A percentile compares a stretch with the other conserved stretches of the same genome.
phyloP scores from a whole-genome alignment of 495 filamentous ascomycete species.

The Daldinia childiae region DNA sequence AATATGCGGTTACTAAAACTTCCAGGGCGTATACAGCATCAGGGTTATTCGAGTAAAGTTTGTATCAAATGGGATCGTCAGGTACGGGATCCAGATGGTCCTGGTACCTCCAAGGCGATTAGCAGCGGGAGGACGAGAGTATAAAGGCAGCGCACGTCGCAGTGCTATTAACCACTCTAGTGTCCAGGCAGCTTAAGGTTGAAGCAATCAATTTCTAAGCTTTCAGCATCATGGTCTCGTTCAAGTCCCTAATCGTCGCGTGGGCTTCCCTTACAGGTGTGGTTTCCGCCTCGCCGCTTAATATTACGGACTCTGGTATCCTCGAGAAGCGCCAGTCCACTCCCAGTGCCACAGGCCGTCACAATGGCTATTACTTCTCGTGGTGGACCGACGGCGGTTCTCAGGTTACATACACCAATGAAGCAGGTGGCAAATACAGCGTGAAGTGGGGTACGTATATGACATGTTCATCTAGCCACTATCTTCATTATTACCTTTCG shows the following conservation, averaged over 20 bases:
- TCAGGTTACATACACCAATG: conserved; percentile 66
- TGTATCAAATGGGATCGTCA: not conserved
- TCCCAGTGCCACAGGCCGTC: conserved; percentile 59
- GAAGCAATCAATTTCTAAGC: not conserved
- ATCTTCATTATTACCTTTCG: not conserved
- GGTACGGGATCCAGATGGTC: not conserved
- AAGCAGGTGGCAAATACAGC: conserved; percentile 60
- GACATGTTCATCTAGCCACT: not conserved
- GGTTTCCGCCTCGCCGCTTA: conserved; percentile 6
- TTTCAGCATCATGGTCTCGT: not conserved
- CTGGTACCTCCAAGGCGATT: not conserved
- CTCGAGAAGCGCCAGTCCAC: conserved; percentile 44
- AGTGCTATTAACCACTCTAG: not conserved
- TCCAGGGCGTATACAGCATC: not conserved
- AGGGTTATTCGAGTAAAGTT: not conserved
- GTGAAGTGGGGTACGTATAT: conserved; percentile 57
- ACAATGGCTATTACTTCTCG: conserved; percentile 69
- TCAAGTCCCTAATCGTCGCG: conserved; percentile 1
- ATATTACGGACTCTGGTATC: conserved; percentile 1
- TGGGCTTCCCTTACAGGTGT: not conserved
- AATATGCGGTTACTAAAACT: not conserved
- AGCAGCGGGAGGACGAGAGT: not conserved
- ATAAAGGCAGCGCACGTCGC: conserved; percentile 5
- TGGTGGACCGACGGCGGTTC: conserved; percentile 69
- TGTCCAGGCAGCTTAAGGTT: not conserved